Conservation (phyloP, 1,284 basidiomycete genomes). For the Afroboletus lepidellus region DNA sequence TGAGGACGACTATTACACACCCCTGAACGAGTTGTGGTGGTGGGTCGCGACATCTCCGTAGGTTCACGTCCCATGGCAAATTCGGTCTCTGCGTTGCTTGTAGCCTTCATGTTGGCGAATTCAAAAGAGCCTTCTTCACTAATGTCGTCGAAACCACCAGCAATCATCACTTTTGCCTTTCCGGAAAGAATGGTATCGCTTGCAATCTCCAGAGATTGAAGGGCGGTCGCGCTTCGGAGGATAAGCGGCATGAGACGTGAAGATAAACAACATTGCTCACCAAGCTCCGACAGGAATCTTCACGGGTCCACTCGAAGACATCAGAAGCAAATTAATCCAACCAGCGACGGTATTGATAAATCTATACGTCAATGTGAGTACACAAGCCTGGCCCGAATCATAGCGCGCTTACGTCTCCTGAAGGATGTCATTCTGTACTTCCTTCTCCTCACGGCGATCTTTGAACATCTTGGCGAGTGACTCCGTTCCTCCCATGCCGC, state of each 20-base stretch:
- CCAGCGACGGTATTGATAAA: slow-evolving; percentile 98
- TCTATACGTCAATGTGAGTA: slow-evolving; percentile 39
- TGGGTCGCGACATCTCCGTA: slow-evolving; percentile 96
- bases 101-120: slow-evolving; percentile 99
- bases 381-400: slow-evolving; percentile 7
- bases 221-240: slow-evolving; percentile 80
- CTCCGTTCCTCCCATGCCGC: slow-evolving; percentile 95
- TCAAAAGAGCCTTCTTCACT: slow-evolving; percentile 97
- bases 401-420: slow-evolving; percentile 82
- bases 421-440: slow-evolving; percentile 96
- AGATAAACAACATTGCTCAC: slow-evolving; percentile 41
- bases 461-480: slow-evolving; percentile 96
- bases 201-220: slow-evolving; percentile 98
- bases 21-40: slow-evolving; percentile 92
- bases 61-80: slow-evolving; percentile 99
- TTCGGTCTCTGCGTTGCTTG: slow-evolving; percentile 94
- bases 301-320: slow-evolving; percentile 95
- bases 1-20: slow-evolving; percentile 45
- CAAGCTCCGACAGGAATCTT: slow-evolving; percentile 99
- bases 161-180: slow-evolving; percentile 99
- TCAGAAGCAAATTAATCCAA: slow-evolving; percentile 92
- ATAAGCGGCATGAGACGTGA: slow-evolving; percentile 6
- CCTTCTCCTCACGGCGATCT: slow-evolving; percentile 94
- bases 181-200: slow-evolving; percentile 91
- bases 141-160: slow-evolving; percentile 97